Base-by-base conservation (phyloP, 2,329 filamentous ascomycete species). In the Graphilbum ipis-grandicollis region DNA sequence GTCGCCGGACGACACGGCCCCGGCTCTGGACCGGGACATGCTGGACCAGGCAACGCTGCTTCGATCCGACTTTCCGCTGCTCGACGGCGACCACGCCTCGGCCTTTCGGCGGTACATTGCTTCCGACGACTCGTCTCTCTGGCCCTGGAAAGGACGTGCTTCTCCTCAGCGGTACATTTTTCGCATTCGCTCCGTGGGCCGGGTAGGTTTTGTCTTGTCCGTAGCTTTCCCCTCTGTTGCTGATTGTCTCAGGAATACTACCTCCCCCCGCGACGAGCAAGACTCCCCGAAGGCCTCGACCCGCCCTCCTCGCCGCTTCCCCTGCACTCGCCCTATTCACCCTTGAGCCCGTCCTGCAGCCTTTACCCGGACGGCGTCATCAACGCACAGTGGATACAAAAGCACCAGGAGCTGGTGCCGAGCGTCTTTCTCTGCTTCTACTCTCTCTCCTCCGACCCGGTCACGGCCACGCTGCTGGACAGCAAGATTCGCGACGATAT, bases 291-390 rank as follows among this genome's bases (percentile, higher is more conserved):
- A 33, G 58, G 66, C 38, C 57, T 66, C 47, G 64, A 68, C 35
- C 49, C 56, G 4, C 57, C 65, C 37, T 54, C 58, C 28, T 53
- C 62, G 19, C 56, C 63, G 15, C 59, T 66, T 41, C 61, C 75
- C n/a, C 60, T 93, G 5, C 88, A 96, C 55, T 96, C 90, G 12
- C 83, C 86, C 2, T 75, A 93, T 46, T 96, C 90, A 3, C 90
- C 88, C 1, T 65, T 96, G 22, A 90, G 81, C 29, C 85, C 86
- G 4, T 69, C 68, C 8, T 93, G 88, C 8, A 65, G 74, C 3
- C 67, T 92, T 3, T 96, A 90, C 51, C 86, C 88, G 8, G 90
- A 96, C 57, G 90, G 88, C 5, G 62, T 94, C 40, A 74, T 94
- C 52, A 75, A 85, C 41, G 68, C 77, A 17, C 58, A 71, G 42